These are phyloP conservation scores for Metschnikowia chrysomelidarum DNA, from an alignment of 805 yeast genomes.

Conservation along the genomic window DNA sequence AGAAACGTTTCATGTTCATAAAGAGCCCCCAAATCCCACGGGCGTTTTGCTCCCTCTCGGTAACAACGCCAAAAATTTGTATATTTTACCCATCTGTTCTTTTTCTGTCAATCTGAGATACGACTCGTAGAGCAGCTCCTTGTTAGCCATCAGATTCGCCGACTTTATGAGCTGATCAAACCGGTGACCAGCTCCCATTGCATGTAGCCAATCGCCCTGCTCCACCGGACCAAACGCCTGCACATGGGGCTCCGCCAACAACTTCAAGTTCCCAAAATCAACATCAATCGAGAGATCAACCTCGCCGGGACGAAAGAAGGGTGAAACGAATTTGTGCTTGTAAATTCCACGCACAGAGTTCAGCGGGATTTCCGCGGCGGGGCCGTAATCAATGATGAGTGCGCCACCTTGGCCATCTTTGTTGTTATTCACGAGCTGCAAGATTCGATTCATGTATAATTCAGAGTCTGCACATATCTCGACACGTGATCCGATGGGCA, in stretches of 20 bases:
- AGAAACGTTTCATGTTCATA: not conserved
- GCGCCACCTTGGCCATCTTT: conserved; percentile 54
- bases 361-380: conserved; percentile 59
- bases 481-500: conserved; percentile 56
- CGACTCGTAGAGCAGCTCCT: conserved; percentile 52
- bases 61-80: conserved; percentile 66
- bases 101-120: conserved; percentile 64
- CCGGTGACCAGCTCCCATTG: conserved; percentile 71
- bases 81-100: conserved; percentile 72
- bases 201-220: conserved; percentile 79
- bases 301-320: conserved; percentile 72
- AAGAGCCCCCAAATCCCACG: conserved; percentile 48
- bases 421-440: conserved; percentile 41
- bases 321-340: conserved; percentile 70
- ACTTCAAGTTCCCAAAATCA: conserved; percentile 61
- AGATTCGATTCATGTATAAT: conserved; percentile 52
- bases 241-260: conserved; percentile 18
- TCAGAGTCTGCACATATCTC: conserved; percentile 78
- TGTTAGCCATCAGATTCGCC: conserved; percentile 39
- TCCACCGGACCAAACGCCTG: conserved; percentile 56
- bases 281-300: conserved; percentile 85
- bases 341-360: conserved; percentile 72
- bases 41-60: conserved; percentile 46
- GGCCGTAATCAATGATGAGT: conserved; percentile 77
- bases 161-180: conserved; percentile 54